Percentiles rank a stretch among this genome's conserved stretches.
phyloP scores from a whole-genome alignment of 2,329 filamentous ascomycete genomes.

The Penicillium italicum region DNA sequence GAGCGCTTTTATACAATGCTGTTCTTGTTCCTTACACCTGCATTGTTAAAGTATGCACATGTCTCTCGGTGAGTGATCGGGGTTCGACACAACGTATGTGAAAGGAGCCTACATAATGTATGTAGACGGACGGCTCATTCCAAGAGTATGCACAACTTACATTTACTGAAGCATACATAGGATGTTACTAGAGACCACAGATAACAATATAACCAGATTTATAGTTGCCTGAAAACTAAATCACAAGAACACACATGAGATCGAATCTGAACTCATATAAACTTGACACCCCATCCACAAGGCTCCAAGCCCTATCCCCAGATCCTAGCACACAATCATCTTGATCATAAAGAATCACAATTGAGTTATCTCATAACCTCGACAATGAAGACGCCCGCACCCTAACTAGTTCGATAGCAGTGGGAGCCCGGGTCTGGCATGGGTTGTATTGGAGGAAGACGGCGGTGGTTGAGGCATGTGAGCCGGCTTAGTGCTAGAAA shows the following conservation, averaged over 20 bases:
- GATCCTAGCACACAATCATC: slow-evolving; percentile 6
- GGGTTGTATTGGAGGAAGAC: slow-evolving; percentile 21
- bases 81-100: neutral
- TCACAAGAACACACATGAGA: slow-evolving; percentile 14
- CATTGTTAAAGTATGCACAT: neutral
- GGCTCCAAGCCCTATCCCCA: slow-evolving; percentile 10
- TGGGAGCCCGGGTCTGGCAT: slow-evolving; percentile 23
- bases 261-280: slow-evolving; percentile 3
- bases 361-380: neutral
- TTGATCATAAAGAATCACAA: slow-evolving; percentile 6
- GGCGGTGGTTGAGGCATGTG: slow-evolving; percentile 15
- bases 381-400: neutral
- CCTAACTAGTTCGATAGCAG: slow-evolving; percentile 20
- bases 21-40: neutral
- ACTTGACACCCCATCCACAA: slow-evolving; percentile 13
- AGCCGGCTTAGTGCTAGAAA: slow-evolving; percentile 24
- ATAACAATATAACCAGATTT: neutral
- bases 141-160: neutral
- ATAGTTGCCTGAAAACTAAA: slow-evolving; percentile 8
- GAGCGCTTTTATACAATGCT: neutral
- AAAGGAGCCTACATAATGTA: neutral
- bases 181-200: neutral
- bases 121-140: neutral
- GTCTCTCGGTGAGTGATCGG: neutral
- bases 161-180: neutral